phyloP scores from a whole-genome alignment of 306 rosid species.

The Rubus parviflorus region DNA sequence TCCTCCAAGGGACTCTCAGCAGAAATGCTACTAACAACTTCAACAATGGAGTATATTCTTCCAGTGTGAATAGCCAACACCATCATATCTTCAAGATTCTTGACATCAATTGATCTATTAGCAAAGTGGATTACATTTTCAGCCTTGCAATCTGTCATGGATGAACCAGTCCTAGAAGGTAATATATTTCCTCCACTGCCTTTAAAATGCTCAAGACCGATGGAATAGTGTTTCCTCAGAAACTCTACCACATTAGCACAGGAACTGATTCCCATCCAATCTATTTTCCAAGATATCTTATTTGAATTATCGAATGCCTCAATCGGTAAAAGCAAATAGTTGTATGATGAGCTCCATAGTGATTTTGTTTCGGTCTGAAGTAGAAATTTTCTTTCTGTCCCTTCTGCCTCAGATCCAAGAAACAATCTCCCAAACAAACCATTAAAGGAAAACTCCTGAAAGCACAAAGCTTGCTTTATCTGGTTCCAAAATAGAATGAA shows the following conservation, averaged over 20 bases:
- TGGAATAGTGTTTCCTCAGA: constrained; percentile 37
- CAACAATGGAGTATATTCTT: constrained; percentile 67
- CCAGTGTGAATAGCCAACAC: constrained; percentile 89
- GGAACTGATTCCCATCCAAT: constrained; percentile 75
- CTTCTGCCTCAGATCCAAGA: constrained; percentile 36
- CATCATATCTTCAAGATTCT: constrained; percentile 41
- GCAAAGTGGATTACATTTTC: constrained; percentile 51
- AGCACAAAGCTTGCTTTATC: constrained; percentile 67
- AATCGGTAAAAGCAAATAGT: constrained; percentile 76
- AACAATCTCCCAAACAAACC: constrained; percentile 76
- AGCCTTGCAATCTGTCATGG: constrained; percentile 33
- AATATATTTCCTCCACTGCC: constrained; percentile 21
- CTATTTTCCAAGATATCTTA: constrained; percentile 44
- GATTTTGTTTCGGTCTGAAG: constrained; percentile 50
- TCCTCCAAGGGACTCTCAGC: constrained; percentile 83
- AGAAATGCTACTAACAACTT: constrained; percentile 39
- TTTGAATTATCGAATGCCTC: constrained; percentile 31
- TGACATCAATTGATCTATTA: constrained; percentile 40
- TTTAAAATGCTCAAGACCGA: constrained; percentile 30
- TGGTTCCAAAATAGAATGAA: constrained; percentile 33
- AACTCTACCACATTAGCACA: constrained; percentile 55
- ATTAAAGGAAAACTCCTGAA: constrained; percentile 82
- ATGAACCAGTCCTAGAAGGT: constrained; percentile 28
- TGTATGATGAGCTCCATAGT: constrained; percentile 56
- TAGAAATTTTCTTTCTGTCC: constrained; percentile 47